phyloP scores from a whole-genome alignment of 768 basidiomycete genomes.

The Hygrophorus russula region DNA sequence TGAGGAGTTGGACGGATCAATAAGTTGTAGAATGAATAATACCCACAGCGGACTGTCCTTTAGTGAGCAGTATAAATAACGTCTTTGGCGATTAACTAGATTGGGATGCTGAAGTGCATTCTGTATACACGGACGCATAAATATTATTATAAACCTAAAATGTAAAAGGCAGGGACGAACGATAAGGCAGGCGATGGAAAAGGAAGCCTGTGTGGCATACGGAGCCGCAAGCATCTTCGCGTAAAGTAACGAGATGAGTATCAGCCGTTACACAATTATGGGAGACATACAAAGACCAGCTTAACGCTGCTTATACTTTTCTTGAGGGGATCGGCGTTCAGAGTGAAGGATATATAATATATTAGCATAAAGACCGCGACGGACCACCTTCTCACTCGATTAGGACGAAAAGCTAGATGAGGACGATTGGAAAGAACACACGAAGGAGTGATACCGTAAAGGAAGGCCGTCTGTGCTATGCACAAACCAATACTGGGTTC shows the following conservation, averaged over 20 bases:
- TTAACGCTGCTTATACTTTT: conserved; percentile 9
- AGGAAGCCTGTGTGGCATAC: conserved; percentile 19
- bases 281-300: conserved; percentile 14
- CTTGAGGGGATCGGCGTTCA: conserved; percentile 11
- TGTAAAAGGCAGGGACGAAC: conserved; percentile 9
- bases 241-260: neutral
- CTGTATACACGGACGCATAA: conserved; percentile 5
- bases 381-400: conserved; percentile 20
- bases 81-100: conserved; percentile 14
- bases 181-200: conserved; percentile 19
- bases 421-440: conserved; percentile 9
- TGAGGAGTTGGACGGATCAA: neutral
- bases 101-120: conserved; percentile 16
- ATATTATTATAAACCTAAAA: neutral
- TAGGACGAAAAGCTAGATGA: neutral
- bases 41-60: conserved; percentile 12
- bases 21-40: neutral
- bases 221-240: conserved; percentile 24
- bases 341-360: conserved; percentile 18
- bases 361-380: conserved; percentile 25
- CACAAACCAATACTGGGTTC: conserved; percentile 28
- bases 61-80: conserved; percentile 22
- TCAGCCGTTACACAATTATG: neutral
- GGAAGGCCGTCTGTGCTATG: conserved; percentile 30
- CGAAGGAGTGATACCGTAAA: conserved; percentile 31